Conservation (phyloP, 768 basidiomycete genomes). For the Psilocybe azurescens region DNA sequence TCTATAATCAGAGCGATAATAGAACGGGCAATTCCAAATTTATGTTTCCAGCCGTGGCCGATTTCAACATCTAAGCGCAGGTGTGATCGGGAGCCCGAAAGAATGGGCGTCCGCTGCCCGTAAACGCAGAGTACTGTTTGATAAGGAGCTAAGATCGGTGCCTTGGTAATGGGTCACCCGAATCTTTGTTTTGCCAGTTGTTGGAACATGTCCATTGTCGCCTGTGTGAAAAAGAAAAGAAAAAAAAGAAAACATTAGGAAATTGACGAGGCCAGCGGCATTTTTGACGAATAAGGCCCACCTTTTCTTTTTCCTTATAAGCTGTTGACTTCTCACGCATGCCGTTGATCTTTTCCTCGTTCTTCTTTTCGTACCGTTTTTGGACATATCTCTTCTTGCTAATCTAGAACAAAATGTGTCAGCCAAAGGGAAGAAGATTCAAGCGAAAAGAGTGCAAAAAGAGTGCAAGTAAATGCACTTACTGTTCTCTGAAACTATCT, state of each 20-base stretch:
- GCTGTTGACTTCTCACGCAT: constrained; percentile 66
- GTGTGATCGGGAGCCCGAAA: constrained; percentile 3
- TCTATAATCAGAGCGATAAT: constrained; percentile 22
- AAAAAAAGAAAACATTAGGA: not conserved
- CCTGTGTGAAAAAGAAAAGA: constrained; percentile 36
- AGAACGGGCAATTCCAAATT: constrained; percentile 15
- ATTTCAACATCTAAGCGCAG: not conserved
- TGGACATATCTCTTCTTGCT: constrained; percentile 68
- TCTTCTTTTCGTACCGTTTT: constrained; percentile 63
- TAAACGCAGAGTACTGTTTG: not conserved
- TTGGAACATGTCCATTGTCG: constrained; percentile 97
- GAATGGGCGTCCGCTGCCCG: not conserved
- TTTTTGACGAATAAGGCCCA: constrained; percentile 21
- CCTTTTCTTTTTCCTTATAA: constrained; percentile 79
- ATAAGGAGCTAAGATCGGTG: not conserved
- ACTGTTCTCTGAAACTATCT: constrained; percentile 84
- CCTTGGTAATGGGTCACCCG: constrained; percentile 49
- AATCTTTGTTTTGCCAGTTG: constrained; percentile 88
- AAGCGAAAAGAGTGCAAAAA: constrained; percentile 6
- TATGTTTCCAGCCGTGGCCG: not conserved
- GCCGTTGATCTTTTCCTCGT: constrained; percentile 56
- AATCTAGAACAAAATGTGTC: constrained; percentile 51
- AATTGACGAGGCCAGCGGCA: not conserved
- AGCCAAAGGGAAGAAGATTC: constrained; percentile 1
- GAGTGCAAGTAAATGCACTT: constrained; percentile 27